Conservation (phyloP, 495 filamentous ascomycete species). For the Hypoxylon intermedium region DNA sequence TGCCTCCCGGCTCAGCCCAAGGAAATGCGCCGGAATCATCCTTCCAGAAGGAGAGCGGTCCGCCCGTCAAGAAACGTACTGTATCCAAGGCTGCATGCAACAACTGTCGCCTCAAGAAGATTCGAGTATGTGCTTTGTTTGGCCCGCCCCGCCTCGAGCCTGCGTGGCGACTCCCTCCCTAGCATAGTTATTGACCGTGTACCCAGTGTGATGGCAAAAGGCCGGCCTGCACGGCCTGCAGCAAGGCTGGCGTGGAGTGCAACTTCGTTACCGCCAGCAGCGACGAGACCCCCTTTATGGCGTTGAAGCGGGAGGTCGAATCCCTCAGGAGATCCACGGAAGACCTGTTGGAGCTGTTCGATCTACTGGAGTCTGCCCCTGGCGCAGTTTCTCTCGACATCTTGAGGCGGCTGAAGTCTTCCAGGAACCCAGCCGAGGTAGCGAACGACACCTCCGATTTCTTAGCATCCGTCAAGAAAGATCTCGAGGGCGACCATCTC, state of each 20-base stretch:
- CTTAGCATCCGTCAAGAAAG: constrained; percentile 25
- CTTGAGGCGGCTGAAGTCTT: constrained; percentile 29
- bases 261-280: constrained; percentile 36
- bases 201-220: constrained; percentile 32
- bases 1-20: constrained; percentile 26
- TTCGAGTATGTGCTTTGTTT: constrained; percentile 31
- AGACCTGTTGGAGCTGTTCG: constrained; percentile 29
- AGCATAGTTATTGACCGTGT: constrained; percentile 3
- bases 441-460: constrained; percentile 29
- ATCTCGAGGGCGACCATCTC: constrained; percentile 21
- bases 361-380: constrained; percentile 31
- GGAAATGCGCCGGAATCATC: constrained; percentile 15
- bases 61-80: constrained; percentile 35
- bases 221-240: constrained; percentile 29
- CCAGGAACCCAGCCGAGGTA: constrained; percentile 22
- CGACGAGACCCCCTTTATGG: constrained; percentile 38
- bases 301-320: constrained; percentile 35
- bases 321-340: constrained; percentile 32
- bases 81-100: constrained; percentile 37
- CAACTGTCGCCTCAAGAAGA: constrained; percentile 34
- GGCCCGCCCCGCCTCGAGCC: too few species aligned
- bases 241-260: constrained; percentile 23
- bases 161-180: too few species aligned
- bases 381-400: constrained; percentile 32
- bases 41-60: constrained; percentile 24